Evolutionary conservation across 345 rosid species (phyloP).

Genomic region (Heritiera fomes): DNA sequence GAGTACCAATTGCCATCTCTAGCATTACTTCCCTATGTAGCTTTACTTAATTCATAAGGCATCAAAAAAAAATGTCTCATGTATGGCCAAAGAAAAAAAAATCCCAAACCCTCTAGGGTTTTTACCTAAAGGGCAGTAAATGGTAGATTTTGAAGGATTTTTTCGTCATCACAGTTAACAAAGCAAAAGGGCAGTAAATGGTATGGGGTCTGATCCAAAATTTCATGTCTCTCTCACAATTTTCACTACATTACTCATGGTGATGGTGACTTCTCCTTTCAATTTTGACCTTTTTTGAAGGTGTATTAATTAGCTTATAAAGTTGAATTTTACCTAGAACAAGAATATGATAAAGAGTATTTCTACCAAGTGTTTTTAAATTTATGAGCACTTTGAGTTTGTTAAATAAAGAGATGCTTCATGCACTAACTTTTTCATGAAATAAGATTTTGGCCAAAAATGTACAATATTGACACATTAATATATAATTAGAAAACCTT

Average conservation of each 20-base stretch:
- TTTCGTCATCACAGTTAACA: conserved; percentile 7
- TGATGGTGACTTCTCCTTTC: conserved; percentile 15
- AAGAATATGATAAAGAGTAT: neutral
- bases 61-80: neutral
- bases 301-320: conserved; percentile 13
- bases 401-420: neutral
- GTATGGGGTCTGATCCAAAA: conserved; percentile 10
- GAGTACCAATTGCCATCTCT: too few relatives aligned
- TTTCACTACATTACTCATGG: conserved; percentile 11
- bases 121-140: too few relatives aligned
- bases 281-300: neutral
- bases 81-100: conserved; percentile 10
- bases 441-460: neutral
- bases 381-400: neutral
- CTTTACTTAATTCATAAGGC: conserved; percentile 24
- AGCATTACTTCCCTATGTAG: conserved; percentile 9
- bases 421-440: neutral
- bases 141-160: neutral
- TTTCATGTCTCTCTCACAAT: conserved; percentile 16
- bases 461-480: neutral
- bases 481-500: neutral
- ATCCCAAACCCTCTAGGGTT: neutral
- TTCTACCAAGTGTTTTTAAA: neutral
- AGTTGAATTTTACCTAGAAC: neutral
- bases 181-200: conserved; percentile 21